Base-by-base conservation (phyloP, 148 eudicot genomes). In the Pouteria glomerata region DNA sequence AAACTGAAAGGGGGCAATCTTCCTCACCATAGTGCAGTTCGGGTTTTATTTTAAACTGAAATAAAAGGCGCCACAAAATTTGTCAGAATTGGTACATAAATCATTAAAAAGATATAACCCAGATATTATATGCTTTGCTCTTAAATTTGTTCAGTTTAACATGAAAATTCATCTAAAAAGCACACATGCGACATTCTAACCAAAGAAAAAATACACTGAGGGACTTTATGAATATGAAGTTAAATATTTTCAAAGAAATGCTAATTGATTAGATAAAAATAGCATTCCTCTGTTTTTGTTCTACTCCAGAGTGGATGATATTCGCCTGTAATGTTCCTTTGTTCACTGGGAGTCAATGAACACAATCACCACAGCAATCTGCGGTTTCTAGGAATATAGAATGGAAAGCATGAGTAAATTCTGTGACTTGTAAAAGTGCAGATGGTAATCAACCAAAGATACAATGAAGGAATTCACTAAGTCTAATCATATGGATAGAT, bases 1-100 rank as follows among this genome's bases (percentile, higher is more conserved):
- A 76, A 78, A 78, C 89, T 68, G 90, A 74, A 78, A 95, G 86
- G 26, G 97, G 99, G 77, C 99, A 95, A 74, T 89, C 85, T 68
- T 82, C 87, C 83, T 95, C 99, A 35, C 90, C 97, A 78, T 89
- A 95, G 78, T 95, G 99, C 92, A 95, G 75, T 77, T 84, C 97
- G 58, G 99, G 81, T 83, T 91, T 95, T 88, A 95, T 85, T 80
- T 86, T 91, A 77, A 95, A 86, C 97, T 95, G 91, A 80, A 82
- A 70, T 66, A 61, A 53, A 57, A 74, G 47, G 27, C 52, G 47
- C 13, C 57, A 63, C 30, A 66, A 75, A 48, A 50, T 67, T 34
- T 42, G 33, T 64, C 18, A 29, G 41, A 26, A 29, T 16, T 21
- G 37, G 37, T 6, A 34, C 34, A 33, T 21, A 35, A 11, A 67